A percentile compares a stretch with the other conserved stretches of the same genome.
Evolutionary conservation across 2,329 filamentous ascomycete genomes (phyloP).

Genomic region (Diaporthe sp.): DNA sequence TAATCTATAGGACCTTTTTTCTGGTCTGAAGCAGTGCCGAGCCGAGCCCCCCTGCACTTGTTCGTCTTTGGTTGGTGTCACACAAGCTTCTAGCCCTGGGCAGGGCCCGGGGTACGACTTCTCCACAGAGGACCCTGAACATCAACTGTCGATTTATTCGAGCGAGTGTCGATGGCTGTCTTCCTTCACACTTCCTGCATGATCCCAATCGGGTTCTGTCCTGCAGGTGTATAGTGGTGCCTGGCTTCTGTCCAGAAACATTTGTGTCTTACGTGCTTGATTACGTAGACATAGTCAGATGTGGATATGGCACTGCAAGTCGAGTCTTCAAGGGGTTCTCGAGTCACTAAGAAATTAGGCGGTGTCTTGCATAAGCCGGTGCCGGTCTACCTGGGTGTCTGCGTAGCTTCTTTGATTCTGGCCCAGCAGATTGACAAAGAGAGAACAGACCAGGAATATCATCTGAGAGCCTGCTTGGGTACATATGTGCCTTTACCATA

Average conservation of each 20-base stretch:
- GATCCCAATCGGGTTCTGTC: too few species aligned
- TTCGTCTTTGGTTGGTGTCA: neutral
- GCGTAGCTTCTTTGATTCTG: neutral
- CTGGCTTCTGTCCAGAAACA: neutral
- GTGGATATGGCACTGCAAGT: neutral
- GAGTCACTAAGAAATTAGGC: neutral
- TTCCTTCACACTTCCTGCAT: neutral
- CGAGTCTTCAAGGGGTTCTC: neutral
- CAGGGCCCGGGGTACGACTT: neutral
- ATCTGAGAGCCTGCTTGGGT: neutral
- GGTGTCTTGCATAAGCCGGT: neutral
- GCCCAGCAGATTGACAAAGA: neutral
- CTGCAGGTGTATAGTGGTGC: neutral
- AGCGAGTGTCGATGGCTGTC: neutral
- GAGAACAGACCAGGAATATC: neutral
- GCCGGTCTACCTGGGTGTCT: neutral
- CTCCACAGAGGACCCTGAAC: slow-evolving; percentile 28
- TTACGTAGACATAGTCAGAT: neutral
- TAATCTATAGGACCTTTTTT: slow-evolving; percentile 10
- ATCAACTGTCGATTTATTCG: neutral
- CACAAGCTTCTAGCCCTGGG: slow-evolving; percentile 16
- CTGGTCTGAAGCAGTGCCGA: slow-evolving; percentile 28
- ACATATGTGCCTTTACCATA: too few species aligned
- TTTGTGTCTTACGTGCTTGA: neutral
- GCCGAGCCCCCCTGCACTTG: slow-evolving; percentile 8